phyloP scores from a whole-genome alignment of 768 basidiomycete species.

The Pholiota molesta region DNA sequence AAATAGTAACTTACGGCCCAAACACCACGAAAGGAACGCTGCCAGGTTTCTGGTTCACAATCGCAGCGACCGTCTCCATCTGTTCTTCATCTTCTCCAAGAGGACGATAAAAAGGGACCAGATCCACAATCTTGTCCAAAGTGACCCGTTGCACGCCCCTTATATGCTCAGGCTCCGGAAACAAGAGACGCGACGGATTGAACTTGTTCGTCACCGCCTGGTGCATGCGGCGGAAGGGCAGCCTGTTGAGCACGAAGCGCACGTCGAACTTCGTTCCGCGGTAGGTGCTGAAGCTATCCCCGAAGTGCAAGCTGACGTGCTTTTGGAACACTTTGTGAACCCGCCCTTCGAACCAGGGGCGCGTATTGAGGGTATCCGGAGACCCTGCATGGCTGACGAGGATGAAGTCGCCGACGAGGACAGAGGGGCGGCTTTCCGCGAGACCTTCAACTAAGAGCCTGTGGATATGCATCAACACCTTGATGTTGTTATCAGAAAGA shows the following conservation, averaged over 20 bases:
- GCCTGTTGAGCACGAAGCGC: constrained; percentile 57
- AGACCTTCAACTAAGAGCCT: constrained; percentile 58
- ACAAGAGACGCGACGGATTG: constrained; percentile 45
- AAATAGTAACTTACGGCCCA: constrained; percentile 54
- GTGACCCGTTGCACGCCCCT: constrained; percentile 21
- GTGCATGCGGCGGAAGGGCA: constrained; percentile 57
- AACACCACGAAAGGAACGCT: constrained; percentile 61
- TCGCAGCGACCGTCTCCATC: constrained; percentile 51
- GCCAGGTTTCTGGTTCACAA: constrained; percentile 46
- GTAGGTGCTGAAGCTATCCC: constrained; percentile 44
- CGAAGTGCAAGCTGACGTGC: constrained; percentile 50
- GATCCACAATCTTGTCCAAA: constrained; percentile 19
- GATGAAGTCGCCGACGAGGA: constrained; percentile 54
- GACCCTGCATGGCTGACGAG: constrained; percentile 33
- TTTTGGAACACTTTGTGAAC: constrained; percentile 50
- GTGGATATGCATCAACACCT: not conserved
- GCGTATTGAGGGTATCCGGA: constrained; percentile 22
- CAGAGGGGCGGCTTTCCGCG: constrained; percentile 60
- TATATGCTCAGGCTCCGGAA: constrained; percentile 40
- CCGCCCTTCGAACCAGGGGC: constrained; percentile 42
- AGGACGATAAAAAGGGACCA: constrained; percentile 31
- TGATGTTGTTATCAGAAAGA: not conserved
- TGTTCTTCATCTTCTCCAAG: constrained; percentile 50
- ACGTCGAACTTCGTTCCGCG: constrained; percentile 49
- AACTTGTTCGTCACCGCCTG: constrained; percentile 47